These are phyloP conservation scores for Solanum pennellii DNA, from an alignment of 257 asterid species.

Conservation along the genomic window DNA sequence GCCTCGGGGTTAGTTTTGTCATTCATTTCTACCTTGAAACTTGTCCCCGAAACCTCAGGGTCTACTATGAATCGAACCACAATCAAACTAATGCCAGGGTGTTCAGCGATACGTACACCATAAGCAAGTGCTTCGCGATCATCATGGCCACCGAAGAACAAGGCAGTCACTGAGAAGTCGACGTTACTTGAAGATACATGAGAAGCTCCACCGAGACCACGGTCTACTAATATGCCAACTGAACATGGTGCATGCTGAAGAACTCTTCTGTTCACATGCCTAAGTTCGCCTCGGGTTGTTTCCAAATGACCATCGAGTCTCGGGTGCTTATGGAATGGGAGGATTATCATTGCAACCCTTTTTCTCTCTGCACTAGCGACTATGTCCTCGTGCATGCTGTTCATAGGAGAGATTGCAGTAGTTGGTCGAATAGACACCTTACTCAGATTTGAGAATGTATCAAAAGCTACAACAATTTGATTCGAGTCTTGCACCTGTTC, in stretches of 20 bases:
- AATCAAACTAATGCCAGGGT: constrained; percentile 37
- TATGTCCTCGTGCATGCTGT: constrained; percentile 47
- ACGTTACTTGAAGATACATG: constrained; percentile 45
- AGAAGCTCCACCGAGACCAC: constrained; percentile 46
- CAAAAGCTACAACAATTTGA: constrained; percentile 45
- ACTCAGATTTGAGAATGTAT: constrained; percentile 36
- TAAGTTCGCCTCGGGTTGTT: constrained; percentile 32
- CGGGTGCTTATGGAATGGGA: constrained; percentile 44
- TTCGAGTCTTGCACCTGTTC: constrained; percentile 16
- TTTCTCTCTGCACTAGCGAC: constrained; percentile 27
- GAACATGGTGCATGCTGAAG: constrained; percentile 38
- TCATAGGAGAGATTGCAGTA: constrained; percentile 38
- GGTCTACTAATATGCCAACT: constrained; percentile 43
- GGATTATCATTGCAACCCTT: constrained; percentile 28
- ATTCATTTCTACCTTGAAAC: constrained; percentile 6
- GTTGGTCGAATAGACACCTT: constrained; percentile 32
- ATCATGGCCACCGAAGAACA: constrained; percentile 46
- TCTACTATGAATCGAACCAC: constrained; percentile 22
- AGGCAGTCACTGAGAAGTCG: constrained; percentile 17
- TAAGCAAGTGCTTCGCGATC: constrained; percentile 49
- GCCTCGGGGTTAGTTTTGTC: not conserved
- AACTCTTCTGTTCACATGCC: constrained; percentile 28
- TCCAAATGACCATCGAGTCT: constrained; percentile 38
- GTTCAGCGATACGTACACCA: constrained; percentile 44
- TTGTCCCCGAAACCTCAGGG: constrained; percentile 1